Evolutionary conservation across 2,329 filamentous ascomycete species (phyloP).

Genomic region (Ceratocystis papillata): DNA sequence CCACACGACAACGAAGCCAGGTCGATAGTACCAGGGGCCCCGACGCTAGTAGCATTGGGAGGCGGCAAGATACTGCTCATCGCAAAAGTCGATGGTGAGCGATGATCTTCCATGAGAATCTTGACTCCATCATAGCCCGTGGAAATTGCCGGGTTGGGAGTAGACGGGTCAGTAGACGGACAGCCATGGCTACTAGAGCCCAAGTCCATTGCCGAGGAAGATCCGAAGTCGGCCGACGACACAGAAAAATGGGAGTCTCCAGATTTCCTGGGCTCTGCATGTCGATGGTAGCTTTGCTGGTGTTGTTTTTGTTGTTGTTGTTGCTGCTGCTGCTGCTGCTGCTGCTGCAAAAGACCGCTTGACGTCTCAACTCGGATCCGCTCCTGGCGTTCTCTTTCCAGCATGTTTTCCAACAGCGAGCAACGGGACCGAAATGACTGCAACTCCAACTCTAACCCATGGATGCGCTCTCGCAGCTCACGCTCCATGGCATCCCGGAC

Average conservation of each 20-base stretch:
- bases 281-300: constrained; percentile 28
- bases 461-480: constrained; percentile 47
- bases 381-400: constrained; percentile 47
- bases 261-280: constrained; percentile 21
- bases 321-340: constrained; percentile 27
- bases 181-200: constrained; percentile 6
- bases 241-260: constrained; percentile 18
- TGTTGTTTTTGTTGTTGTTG: constrained; percentile 28
- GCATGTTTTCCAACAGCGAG: constrained; percentile 50
- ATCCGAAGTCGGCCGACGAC: constrained; percentile 15
- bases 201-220: neutral
- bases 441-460: constrained; percentile 52
- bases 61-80: constrained; percentile 50
- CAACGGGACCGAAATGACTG: constrained; percentile 54
- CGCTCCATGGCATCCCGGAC: constrained; percentile 47
- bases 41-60: constrained; percentile 34
- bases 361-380: constrained; percentile 37
- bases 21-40: constrained; percentile 25
- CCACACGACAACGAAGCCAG: constrained; percentile 41
- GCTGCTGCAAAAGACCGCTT: constrained; percentile 32
- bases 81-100: constrained; percentile 30
- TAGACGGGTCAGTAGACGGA: constrained; percentile 8
- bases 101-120: constrained; percentile 22
- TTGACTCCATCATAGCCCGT: constrained; percentile 20
- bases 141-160: constrained; percentile 20